These are phyloP conservation scores for Bipolaris cookei DNA, from an alignment of 2,329 filamentous ascomycete genomes.

Conservation along the genomic window DNA sequence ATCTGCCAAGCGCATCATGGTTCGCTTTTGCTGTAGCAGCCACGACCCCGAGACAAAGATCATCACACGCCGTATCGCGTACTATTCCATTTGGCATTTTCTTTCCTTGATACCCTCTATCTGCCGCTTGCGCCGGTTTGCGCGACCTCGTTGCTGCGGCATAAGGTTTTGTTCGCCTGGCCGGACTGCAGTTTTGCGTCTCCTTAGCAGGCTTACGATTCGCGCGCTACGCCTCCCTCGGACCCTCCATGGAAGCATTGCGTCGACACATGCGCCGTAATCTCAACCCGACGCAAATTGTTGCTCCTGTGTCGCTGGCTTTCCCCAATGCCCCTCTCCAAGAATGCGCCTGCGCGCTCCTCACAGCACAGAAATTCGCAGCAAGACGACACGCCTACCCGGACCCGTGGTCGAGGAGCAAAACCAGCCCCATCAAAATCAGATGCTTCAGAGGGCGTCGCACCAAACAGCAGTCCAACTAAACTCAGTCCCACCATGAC, in stretches of 20 bases:
- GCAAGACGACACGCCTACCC: conserved; percentile 43
- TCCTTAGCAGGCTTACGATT: conserved; percentile 42
- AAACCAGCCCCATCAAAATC: conserved; percentile 39
- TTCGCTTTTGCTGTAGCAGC: conserved; percentile 43
- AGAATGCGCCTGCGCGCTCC: conserved; percentile 35
- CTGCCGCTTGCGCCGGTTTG: conserved; percentile 17
- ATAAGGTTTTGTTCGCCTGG: conserved; percentile 31
- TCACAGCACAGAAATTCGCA: conserved; percentile 40
- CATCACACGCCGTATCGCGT: conserved; percentile 38
- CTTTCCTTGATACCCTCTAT: conserved; percentile 26
- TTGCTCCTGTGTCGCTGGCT: not conserved
- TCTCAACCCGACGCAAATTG: conserved; percentile 14
- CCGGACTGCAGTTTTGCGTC: conserved; percentile 33
- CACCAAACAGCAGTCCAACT: conserved; percentile 34
- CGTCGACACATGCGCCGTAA: conserved; percentile 23
- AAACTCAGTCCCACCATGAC: conserved; percentile 36
- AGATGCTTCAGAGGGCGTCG: conserved; percentile 35
- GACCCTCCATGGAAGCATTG: conserved; percentile 35
- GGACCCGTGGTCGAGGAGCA: conserved; percentile 43
- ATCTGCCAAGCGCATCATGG: conserved; percentile 32
- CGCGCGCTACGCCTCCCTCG: conserved; percentile 46
- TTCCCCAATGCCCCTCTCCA: conserved; percentile 34
- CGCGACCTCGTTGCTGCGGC: conserved; percentile 22
- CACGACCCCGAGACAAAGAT: conserved; percentile 46
- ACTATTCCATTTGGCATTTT: conserved; percentile 27